Evolutionary conservation across 2,329 filamentous ascomycete species (phyloP).

Genomic region (Fusarium neocosmosporiellum): DNA sequence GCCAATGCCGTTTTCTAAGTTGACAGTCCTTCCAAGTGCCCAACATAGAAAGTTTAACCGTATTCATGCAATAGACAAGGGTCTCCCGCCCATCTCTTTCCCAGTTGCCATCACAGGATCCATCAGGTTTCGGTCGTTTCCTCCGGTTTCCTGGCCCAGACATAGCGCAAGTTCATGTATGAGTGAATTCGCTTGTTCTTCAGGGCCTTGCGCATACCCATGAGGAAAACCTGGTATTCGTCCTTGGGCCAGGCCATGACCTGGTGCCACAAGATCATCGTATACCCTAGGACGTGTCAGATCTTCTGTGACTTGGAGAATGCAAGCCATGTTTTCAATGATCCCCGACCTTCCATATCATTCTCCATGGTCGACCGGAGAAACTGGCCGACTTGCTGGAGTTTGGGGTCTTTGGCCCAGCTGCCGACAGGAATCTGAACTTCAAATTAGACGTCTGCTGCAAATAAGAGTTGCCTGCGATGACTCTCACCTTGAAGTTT

Average conservation of each 20-base stretch:
- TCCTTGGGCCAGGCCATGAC: constrained; percentile 12
- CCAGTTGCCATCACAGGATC: not conserved
- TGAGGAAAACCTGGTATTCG: constrained; percentile 16
- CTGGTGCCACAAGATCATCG: constrained; percentile 10
- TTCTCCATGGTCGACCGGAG: constrained; percentile 24
- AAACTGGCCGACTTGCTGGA: constrained; percentile 8
- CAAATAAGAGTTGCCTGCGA: too few relatives aligned
- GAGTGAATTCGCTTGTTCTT: constrained; percentile 9
- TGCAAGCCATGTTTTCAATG: not conserved
- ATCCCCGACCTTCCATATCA: constrained; percentile 13
- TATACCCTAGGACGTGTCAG: constrained; percentile 12
- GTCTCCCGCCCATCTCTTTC: not conserved
- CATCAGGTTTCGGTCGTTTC: not conserved
- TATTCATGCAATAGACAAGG: not conserved
- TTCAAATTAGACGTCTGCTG: not conserved
- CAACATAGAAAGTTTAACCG: not conserved
- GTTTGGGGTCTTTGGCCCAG: constrained; percentile 18
- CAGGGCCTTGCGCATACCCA: constrained; percentile 11
- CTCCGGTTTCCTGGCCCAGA: constrained; percentile 13
- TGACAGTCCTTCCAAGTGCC: not conserved
- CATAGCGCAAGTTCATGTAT: constrained; percentile 25
- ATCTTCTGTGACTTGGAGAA: not conserved
- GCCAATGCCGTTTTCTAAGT: not conserved
- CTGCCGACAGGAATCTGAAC: constrained; percentile 6
- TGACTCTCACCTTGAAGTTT: constrained; percentile 6